Percentiles rank a stretch among this genome's conserved stretches.
phyloP scores from a whole-genome alignment of 2,329 filamentous ascomycete genomes.

The Davidsoniella neocaledoniae region DNA sequence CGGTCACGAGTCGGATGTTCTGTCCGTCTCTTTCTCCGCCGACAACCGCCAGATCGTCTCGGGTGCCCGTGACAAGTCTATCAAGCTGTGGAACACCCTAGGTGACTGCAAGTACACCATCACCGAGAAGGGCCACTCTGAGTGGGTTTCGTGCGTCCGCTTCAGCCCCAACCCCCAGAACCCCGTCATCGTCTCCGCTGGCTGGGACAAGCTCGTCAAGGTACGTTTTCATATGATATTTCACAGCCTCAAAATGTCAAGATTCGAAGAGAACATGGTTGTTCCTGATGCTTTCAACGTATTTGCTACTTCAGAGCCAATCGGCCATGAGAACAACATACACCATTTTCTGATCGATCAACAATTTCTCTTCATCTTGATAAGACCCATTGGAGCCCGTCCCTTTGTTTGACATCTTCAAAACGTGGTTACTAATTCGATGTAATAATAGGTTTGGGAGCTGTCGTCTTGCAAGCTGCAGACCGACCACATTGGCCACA shows the following conservation, averaged over 20 bases:
- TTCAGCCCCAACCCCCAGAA: constrained; percentile 99
- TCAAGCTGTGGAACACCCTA: constrained; percentile 99
- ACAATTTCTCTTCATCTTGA: constrained; percentile 1
- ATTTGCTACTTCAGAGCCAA: constrained; percentile 99
- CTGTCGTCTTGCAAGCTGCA: constrained; percentile 98
- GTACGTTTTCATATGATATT: constrained; percentile 38
- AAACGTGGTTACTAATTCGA: no score
- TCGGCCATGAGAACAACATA: constrained; percentile 90
- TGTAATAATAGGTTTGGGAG: constrained; percentile 74
- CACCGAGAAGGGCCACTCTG: constrained; percentile 99
- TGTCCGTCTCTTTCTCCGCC: constrained; percentile 99
- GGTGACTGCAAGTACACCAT: constrained; percentile 99
- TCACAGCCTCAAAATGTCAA: constrained; percentile 1
- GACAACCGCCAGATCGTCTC: constrained; percentile 99
- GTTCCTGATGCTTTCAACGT: constrained; percentile 88
- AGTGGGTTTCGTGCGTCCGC: constrained; percentile 98
- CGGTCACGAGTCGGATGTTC: constrained; percentile 98
- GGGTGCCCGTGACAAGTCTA: constrained; percentile 91
- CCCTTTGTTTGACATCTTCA: no score
- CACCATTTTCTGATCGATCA: constrained; percentile 65
- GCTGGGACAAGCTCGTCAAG: constrained; percentile 99
- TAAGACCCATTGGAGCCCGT: neutral
- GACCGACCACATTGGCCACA: constrained; percentile 99
- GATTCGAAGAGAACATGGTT: constrained; percentile 14
- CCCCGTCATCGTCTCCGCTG: constrained; percentile 95